These are phyloP conservation scores for Dendrobium officinale DNA, from an alignment of 106 monocot genomes.

Conservation along the genomic window DNA sequence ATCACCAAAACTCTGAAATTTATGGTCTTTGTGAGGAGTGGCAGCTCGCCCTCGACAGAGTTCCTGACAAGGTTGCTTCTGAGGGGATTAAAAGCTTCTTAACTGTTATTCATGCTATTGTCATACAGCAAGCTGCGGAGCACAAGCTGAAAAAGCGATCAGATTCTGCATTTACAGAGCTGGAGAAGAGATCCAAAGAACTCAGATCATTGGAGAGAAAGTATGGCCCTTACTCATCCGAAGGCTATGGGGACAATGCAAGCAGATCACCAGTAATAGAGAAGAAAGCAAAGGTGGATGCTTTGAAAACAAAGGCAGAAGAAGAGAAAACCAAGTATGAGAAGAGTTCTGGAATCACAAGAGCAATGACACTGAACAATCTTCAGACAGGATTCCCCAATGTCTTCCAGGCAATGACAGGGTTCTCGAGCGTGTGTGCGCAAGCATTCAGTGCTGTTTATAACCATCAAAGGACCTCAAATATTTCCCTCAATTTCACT, in stretches of 20 bases:
- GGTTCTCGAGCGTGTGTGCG: conserved; percentile 76
- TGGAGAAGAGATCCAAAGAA: conserved; percentile 53
- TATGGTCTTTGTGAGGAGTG: conserved; percentile 80
- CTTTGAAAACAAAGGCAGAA: conserved; percentile 46
- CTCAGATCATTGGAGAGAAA: conserved; percentile 50
- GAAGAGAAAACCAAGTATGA: conserved; percentile 83
- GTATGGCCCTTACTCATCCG: conserved; percentile 34
- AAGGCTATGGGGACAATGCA: conserved; percentile 16
- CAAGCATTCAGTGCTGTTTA: conserved; percentile 63
- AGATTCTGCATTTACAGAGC: conserved; percentile 43
- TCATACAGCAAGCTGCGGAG: conserved; percentile 77
- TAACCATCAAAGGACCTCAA: conserved; percentile 24
- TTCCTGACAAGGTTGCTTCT: conserved; percentile 86
- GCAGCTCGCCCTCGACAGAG: conserved; percentile 73
- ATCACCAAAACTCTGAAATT: conserved; percentile 37
- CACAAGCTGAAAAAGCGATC: conserved; percentile 62
- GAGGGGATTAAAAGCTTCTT: conserved; percentile 92
- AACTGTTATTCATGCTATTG: conserved; percentile 58
- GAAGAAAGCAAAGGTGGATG: conserved; percentile 57
- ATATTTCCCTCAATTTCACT: neutral
- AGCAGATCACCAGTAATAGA: conserved; percentile 19
- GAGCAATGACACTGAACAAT: conserved; percentile 92
- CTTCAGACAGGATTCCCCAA: conserved; percentile 90
- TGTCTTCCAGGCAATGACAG: conserved; percentile 88
- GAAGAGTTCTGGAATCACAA: conserved; percentile 59